phyloP scores from a whole-genome alignment of 805 yeast genomes.

The Saturnispora gosingensis region DNA sequence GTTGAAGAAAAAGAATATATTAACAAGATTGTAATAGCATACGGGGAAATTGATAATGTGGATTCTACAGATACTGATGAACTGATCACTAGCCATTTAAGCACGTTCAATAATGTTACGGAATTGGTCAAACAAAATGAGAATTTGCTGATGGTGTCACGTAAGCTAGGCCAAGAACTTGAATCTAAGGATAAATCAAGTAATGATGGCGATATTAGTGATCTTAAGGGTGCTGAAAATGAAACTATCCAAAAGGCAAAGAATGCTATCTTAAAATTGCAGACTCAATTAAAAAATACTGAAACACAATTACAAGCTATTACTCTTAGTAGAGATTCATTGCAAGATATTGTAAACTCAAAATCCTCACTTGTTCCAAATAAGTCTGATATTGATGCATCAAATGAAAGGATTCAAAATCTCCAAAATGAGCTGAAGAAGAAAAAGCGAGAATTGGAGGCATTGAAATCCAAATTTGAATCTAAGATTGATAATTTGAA shows the following conservation, averaged over 20 bases:
- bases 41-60: conserved; percentile 10
- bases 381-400: conserved; percentile 13
- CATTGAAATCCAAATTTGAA: conserved; percentile 32
- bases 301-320: conserved; percentile 45
- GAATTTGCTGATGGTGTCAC: conserved; percentile 56
- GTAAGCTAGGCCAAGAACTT: conserved; percentile 62
- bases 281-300: conserved; percentile 45
- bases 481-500: conserved; percentile 41
- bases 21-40: conserved; percentile 38
- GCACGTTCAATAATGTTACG: conserved; percentile 54
- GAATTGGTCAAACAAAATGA: conserved; percentile 71
- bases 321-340: conserved; percentile 61
- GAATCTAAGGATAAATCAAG: conserved; percentile 51
- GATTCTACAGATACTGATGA: conserved; percentile 57
- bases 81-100: conserved; percentile 64
- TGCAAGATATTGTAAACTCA: conserved; percentile 31
- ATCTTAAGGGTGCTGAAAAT: conserved; percentile 28
- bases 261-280: conserved; percentile 55
- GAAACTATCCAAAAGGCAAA: conserved; percentile 37
- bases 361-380: conserved; percentile 9
- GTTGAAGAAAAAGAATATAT: conserved; percentile 57
- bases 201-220: conserved; percentile 38
- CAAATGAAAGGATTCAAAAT: conserved; percentile 20
- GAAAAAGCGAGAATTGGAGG: conserved; percentile 32
- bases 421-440: conserved; percentile 25